Evolutionary conservation across 2,329 filamentous ascomycete genomes (phyloP), one percentile per base, ranked within the genome.

Genomic region (Aureobasidium sp.): DNA sequence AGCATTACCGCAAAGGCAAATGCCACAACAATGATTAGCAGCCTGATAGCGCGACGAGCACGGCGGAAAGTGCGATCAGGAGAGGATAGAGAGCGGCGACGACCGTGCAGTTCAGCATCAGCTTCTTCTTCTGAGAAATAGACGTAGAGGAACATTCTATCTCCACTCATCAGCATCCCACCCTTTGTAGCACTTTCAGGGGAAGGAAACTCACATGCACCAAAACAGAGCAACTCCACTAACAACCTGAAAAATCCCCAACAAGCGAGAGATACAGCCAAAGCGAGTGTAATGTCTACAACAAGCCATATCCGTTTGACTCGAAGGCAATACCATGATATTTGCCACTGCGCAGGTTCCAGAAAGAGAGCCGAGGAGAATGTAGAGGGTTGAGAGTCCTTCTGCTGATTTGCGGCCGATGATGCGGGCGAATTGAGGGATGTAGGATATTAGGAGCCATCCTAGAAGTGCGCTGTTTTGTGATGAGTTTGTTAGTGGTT

Each of bases 361-460:
- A 1, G 90, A 95, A 1, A 91, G 93, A 41, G 88, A 89, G 62
- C 92, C 92, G 27, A 97, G 84, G 3, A 97, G 83, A 67, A 97
- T 85, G 69, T 96, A 97, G 73, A 92, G 91, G 3, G 92, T 91
- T 21, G 91, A 96, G 64, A 97, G 92, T 65, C 92, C 93, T 74
- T 94, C 91, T 16, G 92, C 93, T 13, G 90, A 94, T 63, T 87
- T 85, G 62, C 91, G 85, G 48, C 84, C 81, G 67, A 96, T 89
- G 74, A 97, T 97, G 69, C 92, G 89, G 72, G 88, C 84, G 75
- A 96, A 92, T 73, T 97, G 92, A 1, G 92, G 92, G 3, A 96
- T 82, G 76, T 97, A 97, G 41, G 92, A 97, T 62, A 96, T 77
- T 65, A 96, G 79, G 67, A 97, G 90, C 62, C 91, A 92, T 69